phyloP scores from a whole-genome alignment of 73 alveolate species.

The Blepharisma japonicum region DNA sequence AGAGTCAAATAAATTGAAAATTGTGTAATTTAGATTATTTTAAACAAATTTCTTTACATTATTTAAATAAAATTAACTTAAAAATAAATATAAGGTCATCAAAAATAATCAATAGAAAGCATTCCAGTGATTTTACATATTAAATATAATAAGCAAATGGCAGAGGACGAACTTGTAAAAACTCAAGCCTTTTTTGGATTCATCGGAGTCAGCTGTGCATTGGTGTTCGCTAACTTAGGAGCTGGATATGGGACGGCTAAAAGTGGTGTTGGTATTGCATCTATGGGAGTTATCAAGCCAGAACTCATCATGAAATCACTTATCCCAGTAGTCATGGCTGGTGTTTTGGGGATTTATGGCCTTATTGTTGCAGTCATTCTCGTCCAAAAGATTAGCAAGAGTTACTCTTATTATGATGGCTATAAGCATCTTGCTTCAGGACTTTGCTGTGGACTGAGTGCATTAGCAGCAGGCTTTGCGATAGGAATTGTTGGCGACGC shows the following conservation, averaged over 20 bases:
- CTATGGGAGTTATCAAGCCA: slow-evolving; percentile 84
- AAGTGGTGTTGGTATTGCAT: slow-evolving; percentile 89
- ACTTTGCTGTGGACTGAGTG: slow-evolving; percentile 80
- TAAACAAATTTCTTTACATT: too few relatives aligned
- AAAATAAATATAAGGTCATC: too few relatives aligned
- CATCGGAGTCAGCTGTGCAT: slow-evolving; percentile 94
- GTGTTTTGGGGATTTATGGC: slow-evolving; percentile 80
- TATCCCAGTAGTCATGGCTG: slow-evolving; percentile 84
- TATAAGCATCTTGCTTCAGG: slow-evolving; percentile 76
- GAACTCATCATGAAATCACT: slow-evolving; percentile 70
- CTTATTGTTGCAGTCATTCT: slow-evolving; percentile 72
- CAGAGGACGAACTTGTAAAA: slow-evolving; percentile 14
- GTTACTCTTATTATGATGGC: slow-evolving; percentile 44
- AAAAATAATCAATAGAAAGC: too few relatives aligned
- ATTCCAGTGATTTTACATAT: too few relatives aligned
- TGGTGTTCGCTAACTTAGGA: slow-evolving; percentile 87
- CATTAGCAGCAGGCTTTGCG: slow-evolving; percentile 94
- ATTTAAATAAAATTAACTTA: too few relatives aligned
- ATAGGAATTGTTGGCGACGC: slow-evolving; percentile 88
- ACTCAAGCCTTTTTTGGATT: slow-evolving; percentile 88
- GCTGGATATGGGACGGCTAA: slow-evolving; percentile 79
- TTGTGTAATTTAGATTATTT: too few relatives aligned
- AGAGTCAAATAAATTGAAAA: neutral
- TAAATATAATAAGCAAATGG: neutral
- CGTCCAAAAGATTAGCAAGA: slow-evolving; percentile 41